Conservation (phyloP, 2,329 filamentous ascomycete genomes). For the Rugonectria rugulosa region DNA sequence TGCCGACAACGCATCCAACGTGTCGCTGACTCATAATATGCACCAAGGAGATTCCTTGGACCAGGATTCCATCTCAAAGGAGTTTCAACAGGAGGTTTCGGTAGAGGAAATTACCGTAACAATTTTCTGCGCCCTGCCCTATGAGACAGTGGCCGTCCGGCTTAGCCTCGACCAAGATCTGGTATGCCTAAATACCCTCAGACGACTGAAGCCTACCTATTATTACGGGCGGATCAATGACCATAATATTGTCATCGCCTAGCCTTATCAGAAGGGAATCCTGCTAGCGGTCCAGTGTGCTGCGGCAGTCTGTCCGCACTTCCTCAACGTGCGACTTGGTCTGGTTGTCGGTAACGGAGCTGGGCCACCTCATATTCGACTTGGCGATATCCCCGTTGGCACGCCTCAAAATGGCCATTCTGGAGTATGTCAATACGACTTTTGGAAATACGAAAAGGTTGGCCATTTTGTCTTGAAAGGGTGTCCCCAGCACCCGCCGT, state of each 20-base stretch:
- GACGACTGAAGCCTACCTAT: background rate
- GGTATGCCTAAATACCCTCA: too few species aligned
- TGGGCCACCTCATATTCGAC: background rate
- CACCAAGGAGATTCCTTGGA: too few species aligned
- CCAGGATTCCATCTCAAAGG: too few species aligned
- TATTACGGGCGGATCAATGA: background rate
- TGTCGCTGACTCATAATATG: too few species aligned
- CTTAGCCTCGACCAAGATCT: too few species aligned
- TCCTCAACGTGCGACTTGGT: background rate
- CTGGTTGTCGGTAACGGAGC: conserved; percentile 3
- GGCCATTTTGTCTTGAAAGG: background rate
- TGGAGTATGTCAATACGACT: conserved; percentile 1
- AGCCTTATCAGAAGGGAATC: background rate
- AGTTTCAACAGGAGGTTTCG: too few species aligned
- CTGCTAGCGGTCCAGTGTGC: background rate
- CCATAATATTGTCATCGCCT: background rate
- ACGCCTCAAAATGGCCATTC: background rate
- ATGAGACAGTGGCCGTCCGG: too few species aligned
- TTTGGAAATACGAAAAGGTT: background rate
- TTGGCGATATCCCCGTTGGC: conserved; percentile 3
- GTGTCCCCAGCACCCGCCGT: background rate
- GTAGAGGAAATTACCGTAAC: too few species aligned
- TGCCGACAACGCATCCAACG: too few species aligned
- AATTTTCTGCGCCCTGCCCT: too few species aligned
- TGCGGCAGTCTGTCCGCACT: background rate